Conservation (phyloP, 305 asterid genomes). For the Solanum hybrid region DNA sequence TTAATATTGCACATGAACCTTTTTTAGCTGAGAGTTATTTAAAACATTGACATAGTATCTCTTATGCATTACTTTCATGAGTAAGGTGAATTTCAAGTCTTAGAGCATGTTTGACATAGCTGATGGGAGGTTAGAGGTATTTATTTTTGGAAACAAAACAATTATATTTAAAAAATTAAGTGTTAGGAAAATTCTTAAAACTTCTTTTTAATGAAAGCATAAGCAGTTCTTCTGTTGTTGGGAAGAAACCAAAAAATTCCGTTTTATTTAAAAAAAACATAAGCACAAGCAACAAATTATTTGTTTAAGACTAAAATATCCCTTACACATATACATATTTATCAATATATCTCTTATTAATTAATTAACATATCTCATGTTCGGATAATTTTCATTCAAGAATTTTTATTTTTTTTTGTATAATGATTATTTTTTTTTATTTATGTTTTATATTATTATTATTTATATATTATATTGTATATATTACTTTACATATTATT, state of each 20-base stretch:
- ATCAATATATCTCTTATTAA: background rate
- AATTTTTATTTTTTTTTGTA: too few relatives aligned
- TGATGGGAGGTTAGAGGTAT: too few relatives aligned
- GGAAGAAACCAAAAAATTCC: too few relatives aligned
- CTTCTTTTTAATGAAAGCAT: background rate
- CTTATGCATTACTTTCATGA: background rate
- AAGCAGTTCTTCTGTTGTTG: background rate
- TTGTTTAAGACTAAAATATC: background rate
- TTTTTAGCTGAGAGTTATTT: background rate
- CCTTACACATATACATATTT: background rate
- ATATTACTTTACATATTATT: background rate
- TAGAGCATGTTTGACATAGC: background rate
- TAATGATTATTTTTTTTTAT: too few relatives aligned
- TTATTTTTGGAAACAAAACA: too few relatives aligned
- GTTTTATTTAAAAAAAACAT: too few relatives aligned
- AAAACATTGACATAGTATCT: background rate
- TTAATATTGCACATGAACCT: background rate
- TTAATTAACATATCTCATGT: background rate
- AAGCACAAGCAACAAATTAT: background rate
- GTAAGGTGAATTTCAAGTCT: background rate
- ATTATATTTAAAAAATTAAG: background rate
- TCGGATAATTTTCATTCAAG: background rate
- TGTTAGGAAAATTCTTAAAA: background rate
- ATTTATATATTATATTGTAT: too few relatives aligned
- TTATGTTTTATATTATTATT: too few relatives aligned